Evolutionary conservation across 306 rosid genomes (phyloP), one percentile per base, ranked within the genome.

Genomic region (Prosopis cineraria): DNA sequence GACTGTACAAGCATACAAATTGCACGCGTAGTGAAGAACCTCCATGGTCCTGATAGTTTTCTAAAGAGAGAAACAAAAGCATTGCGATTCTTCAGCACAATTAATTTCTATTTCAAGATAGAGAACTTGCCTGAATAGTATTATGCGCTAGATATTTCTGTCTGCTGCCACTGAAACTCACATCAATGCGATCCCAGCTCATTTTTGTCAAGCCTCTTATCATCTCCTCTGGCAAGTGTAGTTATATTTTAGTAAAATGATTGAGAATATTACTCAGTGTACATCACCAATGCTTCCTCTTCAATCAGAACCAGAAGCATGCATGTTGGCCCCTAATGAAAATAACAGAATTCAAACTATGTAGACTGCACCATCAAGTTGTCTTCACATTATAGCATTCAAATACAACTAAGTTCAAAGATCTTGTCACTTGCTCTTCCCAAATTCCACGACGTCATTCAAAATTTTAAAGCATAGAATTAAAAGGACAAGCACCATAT

Each of bases 121-220:
- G 30, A 62, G 19, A 60, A 74, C 86, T 85, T 80, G 85, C 98
- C 98, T 90, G 98, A 85, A 95, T 92, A 73, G 96, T 83, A 50
- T 34, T 84, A 72, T 95, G 98, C 2, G 98, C 98, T 0, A 88
- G 75, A 80, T n/a, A 75, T 72, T 78, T 88, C 85, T 89, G 97
- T 78, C 47, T 85, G 70, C 86, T 89, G 64, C 91, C 86, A 10
- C 83, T 80, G 76, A 95, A 95, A 81, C 82, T 88, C 56, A 95
- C 95, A 84, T 95, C 98, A 63, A 95, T 77, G 48, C 97, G 74
- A 52, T 92, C 98, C 98, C 98, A 95, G 80, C 90, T 85, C 88
- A 94, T 44, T 25, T 82, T 80, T 36, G 91, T 88, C 79, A 94
- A 84, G 59, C 91, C 81, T 80, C 90, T 87, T 41, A 94, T 62